These are phyloP conservation scores for Epicoccum nigrum DNA, from an alignment of 2,329 filamentous ascomycete genomes.

Conservation along the genomic window DNA sequence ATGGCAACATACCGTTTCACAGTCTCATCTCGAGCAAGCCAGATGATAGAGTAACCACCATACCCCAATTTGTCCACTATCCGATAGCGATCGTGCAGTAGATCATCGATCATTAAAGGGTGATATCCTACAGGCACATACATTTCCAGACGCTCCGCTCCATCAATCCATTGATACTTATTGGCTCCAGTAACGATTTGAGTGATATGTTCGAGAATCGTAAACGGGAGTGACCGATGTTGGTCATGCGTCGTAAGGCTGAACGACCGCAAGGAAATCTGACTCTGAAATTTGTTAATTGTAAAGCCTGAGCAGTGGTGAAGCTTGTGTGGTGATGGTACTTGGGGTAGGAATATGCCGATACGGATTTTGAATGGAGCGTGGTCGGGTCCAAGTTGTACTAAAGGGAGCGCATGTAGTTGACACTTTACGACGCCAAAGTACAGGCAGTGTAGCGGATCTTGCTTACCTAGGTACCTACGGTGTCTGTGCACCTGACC, in stretches of 20 bases:
- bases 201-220: constrained; percentile 16
- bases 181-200: constrained; percentile 3
- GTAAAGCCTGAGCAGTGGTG: not conserved
- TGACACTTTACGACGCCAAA: too few relatives aligned
- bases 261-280: constrained; percentile 4
- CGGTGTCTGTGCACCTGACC: too few relatives aligned
- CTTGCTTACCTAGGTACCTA: too few relatives aligned
- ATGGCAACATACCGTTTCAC: constrained; percentile 16
- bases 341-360: not conserved
- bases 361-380: not conserved
- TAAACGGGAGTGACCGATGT: not conserved
- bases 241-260: constrained; percentile 9
- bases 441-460: too few relatives aligned
- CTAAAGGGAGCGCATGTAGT: not conserved
- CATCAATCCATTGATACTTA: constrained; percentile 19
- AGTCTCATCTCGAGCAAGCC: constrained; percentile 24
- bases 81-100: constrained; percentile 25
- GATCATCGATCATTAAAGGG: constrained; percentile 26
- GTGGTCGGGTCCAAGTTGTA: not conserved
- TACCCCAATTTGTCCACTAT: constrained; percentile 30
- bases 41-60: constrained; percentile 28
- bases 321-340: not conserved
- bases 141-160: constrained; percentile 17
- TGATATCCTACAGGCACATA: constrained; percentile 25
- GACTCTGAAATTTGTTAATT: constrained; percentile 2